Evolutionary conservation across 2,329 filamentous ascomycete species (phyloP).

Genomic region (Penicillium aurantiogriseum): DNA sequence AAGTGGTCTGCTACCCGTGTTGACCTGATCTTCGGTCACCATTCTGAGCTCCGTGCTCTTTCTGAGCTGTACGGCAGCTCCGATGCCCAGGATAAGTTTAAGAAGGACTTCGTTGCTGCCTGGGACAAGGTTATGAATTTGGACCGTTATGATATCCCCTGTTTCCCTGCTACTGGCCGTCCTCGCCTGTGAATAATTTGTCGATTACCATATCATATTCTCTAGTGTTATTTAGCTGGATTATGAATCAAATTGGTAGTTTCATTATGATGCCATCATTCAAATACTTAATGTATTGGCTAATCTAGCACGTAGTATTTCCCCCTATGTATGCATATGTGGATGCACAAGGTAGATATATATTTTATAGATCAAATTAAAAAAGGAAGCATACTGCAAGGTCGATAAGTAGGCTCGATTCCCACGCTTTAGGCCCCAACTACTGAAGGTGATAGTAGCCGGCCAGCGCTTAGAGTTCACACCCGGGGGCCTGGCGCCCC

Average conservation of each 20-base stretch:
- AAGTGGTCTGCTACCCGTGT: slow-evolving; percentile 69
- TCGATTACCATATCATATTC: not conserved
- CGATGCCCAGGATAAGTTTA: slow-evolving; percentile 63
- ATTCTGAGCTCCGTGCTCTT: slow-evolving; percentile 69
- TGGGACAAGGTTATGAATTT: slow-evolving; percentile 75
- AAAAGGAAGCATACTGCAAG: no score
- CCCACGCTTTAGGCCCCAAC: no score
- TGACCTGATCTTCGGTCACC: slow-evolving; percentile 71
- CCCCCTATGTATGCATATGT: no score
- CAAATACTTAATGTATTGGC: not conserved
- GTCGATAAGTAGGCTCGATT: no score
- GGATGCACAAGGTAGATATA: no score
- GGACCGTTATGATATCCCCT: slow-evolving; percentile 64
- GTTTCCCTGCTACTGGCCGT: slow-evolving; percentile 14
- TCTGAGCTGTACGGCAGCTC: slow-evolving; percentile 66
- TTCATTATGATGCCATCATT: not conserved
- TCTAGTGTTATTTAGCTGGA: not conserved
- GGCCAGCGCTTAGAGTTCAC: no score
- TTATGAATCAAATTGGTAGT: not conserved
- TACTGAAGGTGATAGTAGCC: no score
- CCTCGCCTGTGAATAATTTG: slow-evolving; percentile 19
- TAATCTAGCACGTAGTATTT: no score
- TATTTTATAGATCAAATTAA: no score
- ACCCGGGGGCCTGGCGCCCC: no score
- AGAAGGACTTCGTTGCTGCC: slow-evolving; percentile 67